phyloP scores from a whole-genome alignment of 192 early-diverging fungal genomes.

The Mortierella alpina region DNA sequence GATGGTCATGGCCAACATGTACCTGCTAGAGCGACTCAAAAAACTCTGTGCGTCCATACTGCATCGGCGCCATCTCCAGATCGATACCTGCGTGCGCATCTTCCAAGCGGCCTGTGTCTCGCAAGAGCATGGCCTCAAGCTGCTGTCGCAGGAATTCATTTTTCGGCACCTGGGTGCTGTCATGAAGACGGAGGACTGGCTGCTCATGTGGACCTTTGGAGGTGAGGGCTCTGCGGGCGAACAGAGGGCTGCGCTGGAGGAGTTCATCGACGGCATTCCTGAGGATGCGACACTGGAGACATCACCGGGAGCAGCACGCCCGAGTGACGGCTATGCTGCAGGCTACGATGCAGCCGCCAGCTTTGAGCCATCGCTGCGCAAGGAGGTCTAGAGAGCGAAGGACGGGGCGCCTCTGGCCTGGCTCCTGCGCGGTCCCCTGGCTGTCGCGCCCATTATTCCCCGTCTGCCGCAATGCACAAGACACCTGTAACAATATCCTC shows the following conservation, averaged over 20 bases:
- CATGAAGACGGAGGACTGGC: conserved; percentile 62
- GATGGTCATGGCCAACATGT: conserved; percentile 68
- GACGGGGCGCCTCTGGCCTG: not conserved
- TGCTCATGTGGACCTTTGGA: conserved; percentile 49
- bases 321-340: conserved; percentile 20
- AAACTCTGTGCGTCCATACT: conserved; percentile 65
- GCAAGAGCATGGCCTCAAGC: conserved; percentile 64
- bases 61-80: conserved; percentile 56
- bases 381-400: conserved; percentile 11
- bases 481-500: not conserved
- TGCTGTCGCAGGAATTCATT: conserved; percentile 61
- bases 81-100: conserved; percentile 63
- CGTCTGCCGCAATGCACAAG: not conserved
- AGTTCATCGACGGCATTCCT: conserved; percentile 62
- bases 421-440: too few relatives aligned
- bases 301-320: conserved; percentile 5
- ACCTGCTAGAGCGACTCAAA: conserved; percentile 65
- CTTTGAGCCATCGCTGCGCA: conserved; percentile 35
- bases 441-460: not conserved
- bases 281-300: conserved; percentile 62
- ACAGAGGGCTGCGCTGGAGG: conserved; percentile 38
- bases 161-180: conserved; percentile 64
- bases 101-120: conserved; percentile 65
- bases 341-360: conserved; percentile 14
- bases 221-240: conserved; percentile 40